A percentile compares a stretch with the other conserved stretches of the same genome.
Evolutionary conservation across 2,329 filamentous ascomycete genomes (phyloP).

Genomic region (Monosporascus sp.): DNA sequence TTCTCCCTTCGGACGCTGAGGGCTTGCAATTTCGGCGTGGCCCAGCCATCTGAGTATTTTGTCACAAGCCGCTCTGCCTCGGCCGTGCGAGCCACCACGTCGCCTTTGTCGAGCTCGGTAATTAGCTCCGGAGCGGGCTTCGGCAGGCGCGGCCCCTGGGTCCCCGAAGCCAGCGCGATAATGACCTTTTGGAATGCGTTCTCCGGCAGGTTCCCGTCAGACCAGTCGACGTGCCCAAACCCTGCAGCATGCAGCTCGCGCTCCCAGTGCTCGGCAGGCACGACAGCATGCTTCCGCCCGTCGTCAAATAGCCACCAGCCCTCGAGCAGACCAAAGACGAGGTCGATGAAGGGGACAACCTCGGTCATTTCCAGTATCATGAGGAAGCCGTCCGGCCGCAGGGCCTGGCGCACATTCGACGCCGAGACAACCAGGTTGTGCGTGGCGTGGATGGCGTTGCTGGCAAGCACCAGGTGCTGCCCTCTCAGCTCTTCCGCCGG

Average conservation of each 20-base stretch:
- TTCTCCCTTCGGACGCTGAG: too few relatives aligned
- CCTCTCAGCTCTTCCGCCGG: constrained; percentile 3
- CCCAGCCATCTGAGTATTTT: too few relatives aligned
- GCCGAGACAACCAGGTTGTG: constrained; percentile 11
- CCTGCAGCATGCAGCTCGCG: constrained; percentile 17
- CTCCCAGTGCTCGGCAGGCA: constrained; percentile 17
- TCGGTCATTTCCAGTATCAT: constrained; percentile 29
- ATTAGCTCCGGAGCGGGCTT: too few relatives aligned
- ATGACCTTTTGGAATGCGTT: constrained; percentile 21
- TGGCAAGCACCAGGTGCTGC: constrained; percentile 27
- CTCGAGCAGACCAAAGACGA: constrained; percentile 31
- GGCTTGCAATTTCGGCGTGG: too few relatives aligned
- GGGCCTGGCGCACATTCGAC: constrained; percentile 15
- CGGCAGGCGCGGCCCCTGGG: too few relatives aligned
- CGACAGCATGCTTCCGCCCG: constrained; percentile 20
- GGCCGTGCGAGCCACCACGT: too few relatives aligned
- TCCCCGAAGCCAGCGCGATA: constrained; percentile 21
- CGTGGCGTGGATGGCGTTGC: constrained; percentile 31
- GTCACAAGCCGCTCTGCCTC: too few relatives aligned
- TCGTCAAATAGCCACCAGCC: constrained; percentile 35
- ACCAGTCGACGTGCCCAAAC: constrained; percentile 25
- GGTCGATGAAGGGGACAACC: constrained; percentile 24
- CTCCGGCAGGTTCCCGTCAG: constrained; percentile 21
- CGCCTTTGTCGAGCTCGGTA: too few relatives aligned
- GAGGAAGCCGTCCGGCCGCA: constrained; percentile 28